Evolutionary conservation across 1,284 basidiomycete genomes (phyloP).

Genomic region (Sparassis latifolia): DNA sequence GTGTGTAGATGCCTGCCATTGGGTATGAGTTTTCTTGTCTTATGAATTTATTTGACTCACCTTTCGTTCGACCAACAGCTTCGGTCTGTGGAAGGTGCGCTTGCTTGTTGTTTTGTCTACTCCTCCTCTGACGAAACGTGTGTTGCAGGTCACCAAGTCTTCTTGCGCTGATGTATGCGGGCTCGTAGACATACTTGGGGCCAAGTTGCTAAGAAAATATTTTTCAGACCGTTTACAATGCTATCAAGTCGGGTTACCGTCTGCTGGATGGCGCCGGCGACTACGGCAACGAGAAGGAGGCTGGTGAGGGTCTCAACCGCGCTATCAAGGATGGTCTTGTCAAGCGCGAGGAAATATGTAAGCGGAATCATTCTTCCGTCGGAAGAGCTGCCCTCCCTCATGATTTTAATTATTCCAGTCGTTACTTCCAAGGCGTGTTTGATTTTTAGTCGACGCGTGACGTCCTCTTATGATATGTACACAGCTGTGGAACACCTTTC

Average conservation of each 20-base stretch:
- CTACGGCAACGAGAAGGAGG: conserved; percentile 86
- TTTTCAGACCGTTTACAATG: conserved; percentile 55
- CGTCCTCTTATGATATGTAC: conserved; percentile 8
- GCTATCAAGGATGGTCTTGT: conserved; percentile 74
- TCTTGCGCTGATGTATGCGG: conserved; percentile 51
- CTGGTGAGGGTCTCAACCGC: conserved; percentile 65
- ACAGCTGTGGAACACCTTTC: conserved; percentile 80
- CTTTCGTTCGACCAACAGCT: conserved; percentile 29
- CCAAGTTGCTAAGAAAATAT: background rate
- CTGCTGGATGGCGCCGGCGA: conserved; percentile 81
- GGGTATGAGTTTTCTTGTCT: conserved; percentile 34
- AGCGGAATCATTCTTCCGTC: conserved; percentile 24
- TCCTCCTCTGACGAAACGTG: background rate
- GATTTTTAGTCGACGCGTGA: conserved; percentile 5
- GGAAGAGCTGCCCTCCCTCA: background rate
- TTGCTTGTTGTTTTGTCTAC: background rate
- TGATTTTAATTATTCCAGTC: conserved; percentile 23
- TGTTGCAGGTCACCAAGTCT: conserved; percentile 43
- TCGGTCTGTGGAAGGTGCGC: conserved; percentile 65
- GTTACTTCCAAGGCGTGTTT: conserved; percentile 58
- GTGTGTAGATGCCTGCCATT: conserved; percentile 49
- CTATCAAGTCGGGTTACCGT: conserved; percentile 71
- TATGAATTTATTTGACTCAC: conserved; percentile 4
- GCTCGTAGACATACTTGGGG: background rate
- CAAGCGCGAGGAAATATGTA: conserved; percentile 73